A percentile compares a stretch with the other conserved stretches of the same genome.
Evolutionary conservation across 1,139 yeast genomes (phyloP).

Genomic region (Saccharomycopsis phalli): DNA sequence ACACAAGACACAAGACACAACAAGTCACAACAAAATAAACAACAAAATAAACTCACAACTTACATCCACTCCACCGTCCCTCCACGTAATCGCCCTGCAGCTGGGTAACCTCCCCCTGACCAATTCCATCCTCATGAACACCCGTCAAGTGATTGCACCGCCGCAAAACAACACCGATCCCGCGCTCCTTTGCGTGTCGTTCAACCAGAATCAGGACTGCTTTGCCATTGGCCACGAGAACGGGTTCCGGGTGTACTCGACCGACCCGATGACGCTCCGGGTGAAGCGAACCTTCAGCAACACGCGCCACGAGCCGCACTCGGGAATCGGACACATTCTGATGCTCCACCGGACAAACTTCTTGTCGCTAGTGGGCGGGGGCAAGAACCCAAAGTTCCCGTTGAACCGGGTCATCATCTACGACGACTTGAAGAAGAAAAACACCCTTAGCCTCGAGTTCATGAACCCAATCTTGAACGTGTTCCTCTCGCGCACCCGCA

Average conservation of each 20-base stretch:
- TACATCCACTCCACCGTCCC: too few species aligned
- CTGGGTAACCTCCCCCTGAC: constrained; percentile 91
- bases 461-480: constrained; percentile 67
- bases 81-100: constrained; percentile 76
- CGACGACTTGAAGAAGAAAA: constrained; percentile 81
- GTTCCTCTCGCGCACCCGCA: constrained; percentile 62
- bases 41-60: too few species aligned
- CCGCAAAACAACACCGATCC: constrained; percentile 23
- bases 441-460: constrained; percentile 69
- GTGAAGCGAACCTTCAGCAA: constrained; percentile 52
- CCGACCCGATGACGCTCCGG: constrained; percentile 77
- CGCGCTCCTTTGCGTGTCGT: constrained; percentile 48
- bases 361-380: constrained; percentile 85
- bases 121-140: too few species aligned
- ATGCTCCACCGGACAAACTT: constrained; percentile 90
- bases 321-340: constrained; percentile 65
- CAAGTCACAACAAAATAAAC: too few species aligned
- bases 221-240: constrained; percentile 75
- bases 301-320: constrained; percentile 11
- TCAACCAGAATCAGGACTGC: constrained; percentile 88
- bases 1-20: too few species aligned
- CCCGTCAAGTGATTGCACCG: constrained; percentile 7
- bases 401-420: constrained; percentile 73
- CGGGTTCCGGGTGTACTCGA: constrained; percentile 81
- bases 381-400: constrained; percentile 67